These are phyloP conservation scores for Mycena chlorophos DNA, from an alignment of 768 basidiomycete species.

Conservation along the genomic window DNA sequence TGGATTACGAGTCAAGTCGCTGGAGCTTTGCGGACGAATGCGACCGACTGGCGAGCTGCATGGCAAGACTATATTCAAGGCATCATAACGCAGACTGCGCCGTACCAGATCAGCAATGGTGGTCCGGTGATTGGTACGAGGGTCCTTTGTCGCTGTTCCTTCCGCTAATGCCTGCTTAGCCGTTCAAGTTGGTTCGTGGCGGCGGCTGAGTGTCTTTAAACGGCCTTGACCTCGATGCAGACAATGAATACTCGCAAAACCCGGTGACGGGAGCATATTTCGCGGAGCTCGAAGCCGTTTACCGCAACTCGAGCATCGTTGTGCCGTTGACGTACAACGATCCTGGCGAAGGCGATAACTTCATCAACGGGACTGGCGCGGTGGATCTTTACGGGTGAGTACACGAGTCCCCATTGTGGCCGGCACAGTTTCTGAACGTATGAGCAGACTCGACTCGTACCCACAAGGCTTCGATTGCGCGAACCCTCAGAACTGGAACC, in stretches of 20 bases:
- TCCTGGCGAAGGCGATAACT: conserved; percentile 55
- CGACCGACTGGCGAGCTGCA: conserved; percentile 64
- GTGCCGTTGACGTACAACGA: conserved; percentile 81
- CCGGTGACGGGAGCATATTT: conserved; percentile 57
- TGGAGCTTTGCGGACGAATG: conserved; percentile 70
- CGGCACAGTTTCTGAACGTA: not conserved
- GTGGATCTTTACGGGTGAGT: conserved; percentile 74
- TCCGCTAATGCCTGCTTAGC: conserved; percentile 1
- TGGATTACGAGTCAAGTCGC: conserved; percentile 73
- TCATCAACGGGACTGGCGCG: conserved; percentile 72
- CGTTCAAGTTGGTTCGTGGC: conserved; percentile 13
- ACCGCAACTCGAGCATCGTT: conserved; percentile 55
- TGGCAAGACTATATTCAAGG: conserved; percentile 75
- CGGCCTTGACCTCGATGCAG: too few species aligned
- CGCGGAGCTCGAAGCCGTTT: conserved; percentile 55
- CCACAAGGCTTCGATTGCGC: conserved; percentile 84
- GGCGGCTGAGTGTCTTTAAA: too few species aligned
- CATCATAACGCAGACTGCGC: conserved; percentile 58
- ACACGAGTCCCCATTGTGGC: not conserved
- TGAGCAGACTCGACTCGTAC: conserved; percentile 59
- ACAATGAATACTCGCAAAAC: conserved; percentile 73
- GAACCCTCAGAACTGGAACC: conserved; percentile 63
- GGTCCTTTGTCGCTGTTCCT: conserved; percentile 44
- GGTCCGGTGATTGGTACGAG: conserved; percentile 71
- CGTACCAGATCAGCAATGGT: conserved; percentile 70